Conservation (phyloP, 2,329 filamentous ascomycete species). For the Aspergillus pseudoviridinutans region DNA sequence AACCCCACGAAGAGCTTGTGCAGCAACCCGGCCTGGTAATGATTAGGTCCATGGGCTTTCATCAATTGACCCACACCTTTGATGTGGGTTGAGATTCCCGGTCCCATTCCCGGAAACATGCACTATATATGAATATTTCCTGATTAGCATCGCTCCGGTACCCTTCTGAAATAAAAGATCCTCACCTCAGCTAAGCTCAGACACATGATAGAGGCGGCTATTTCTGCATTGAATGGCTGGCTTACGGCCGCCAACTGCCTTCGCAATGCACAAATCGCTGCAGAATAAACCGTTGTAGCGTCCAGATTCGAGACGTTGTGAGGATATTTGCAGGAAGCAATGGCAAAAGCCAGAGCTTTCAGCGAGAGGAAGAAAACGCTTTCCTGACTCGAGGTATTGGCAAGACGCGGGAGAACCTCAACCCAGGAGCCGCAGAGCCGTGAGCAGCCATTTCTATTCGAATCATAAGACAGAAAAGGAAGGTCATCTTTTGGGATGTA, state of each 20-base stretch:
- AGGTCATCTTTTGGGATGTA: slow-evolving; percentile 12
- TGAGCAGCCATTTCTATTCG: slow-evolving; percentile 7
- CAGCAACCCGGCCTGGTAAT: slow-evolving; percentile 30
- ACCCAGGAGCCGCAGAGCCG: slow-evolving; percentile 42
- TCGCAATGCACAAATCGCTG: slow-evolving; percentile 27
- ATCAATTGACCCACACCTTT: slow-evolving; percentile 35
- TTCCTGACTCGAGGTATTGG: slow-evolving; percentile 12
- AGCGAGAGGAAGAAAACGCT: slow-evolving; percentile 27
- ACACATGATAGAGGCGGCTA: slow-evolving; percentile 36
- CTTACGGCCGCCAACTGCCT: slow-evolving; percentile 10
- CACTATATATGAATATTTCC: slow-evolving; percentile 19
- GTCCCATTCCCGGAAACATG: slow-evolving; percentile 28
- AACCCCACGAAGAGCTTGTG: slow-evolving; percentile 41
- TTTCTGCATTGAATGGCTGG: slow-evolving; percentile 15
- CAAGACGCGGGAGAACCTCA: slow-evolving; percentile 34
- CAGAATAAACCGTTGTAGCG: slow-evolving; percentile 26
- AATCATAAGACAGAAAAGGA: background rate
- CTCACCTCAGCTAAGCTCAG: slow-evolving; percentile 27
- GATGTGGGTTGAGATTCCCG: slow-evolving; percentile 28
- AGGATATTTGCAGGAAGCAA: slow-evolving; percentile 19
- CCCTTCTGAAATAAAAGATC: background rate
- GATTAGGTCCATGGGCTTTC: slow-evolving; percentile 24
- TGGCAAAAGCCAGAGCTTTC: slow-evolving; percentile 30
- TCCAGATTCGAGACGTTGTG: slow-evolving; percentile 20
- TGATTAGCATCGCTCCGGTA: too few relatives aligned